These are phyloP conservation scores for Lotmaria passim DNA, from an alignment of 208 protist species.

Conservation along the genomic window DNA sequence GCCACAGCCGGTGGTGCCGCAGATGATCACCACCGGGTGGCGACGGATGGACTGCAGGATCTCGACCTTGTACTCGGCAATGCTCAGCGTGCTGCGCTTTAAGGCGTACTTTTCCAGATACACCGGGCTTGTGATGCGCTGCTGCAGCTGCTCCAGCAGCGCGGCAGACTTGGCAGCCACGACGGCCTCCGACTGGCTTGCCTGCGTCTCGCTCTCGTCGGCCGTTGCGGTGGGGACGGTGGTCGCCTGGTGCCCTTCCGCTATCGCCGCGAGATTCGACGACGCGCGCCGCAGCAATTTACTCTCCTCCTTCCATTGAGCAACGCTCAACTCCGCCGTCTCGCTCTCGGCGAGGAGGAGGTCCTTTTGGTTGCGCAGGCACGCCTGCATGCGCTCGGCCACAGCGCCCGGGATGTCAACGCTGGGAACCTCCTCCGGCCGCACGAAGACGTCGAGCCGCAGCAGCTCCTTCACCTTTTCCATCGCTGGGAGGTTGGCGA, in stretches of 20 bases:
- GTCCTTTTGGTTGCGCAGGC: slow-evolving; percentile 22
- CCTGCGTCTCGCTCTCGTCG: background rate
- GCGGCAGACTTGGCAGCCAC: slow-evolving; percentile 50
- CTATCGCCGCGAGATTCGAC: no score
- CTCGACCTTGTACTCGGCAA: slow-evolving; percentile 59
- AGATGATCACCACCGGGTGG: slow-evolving; percentile 92
- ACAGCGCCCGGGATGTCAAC: slow-evolving; percentile 15
- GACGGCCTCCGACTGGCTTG: slow-evolving; percentile 26
- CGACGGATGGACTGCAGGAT: slow-evolving; percentile 76
- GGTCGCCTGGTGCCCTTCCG: background rate
- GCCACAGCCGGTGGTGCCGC: slow-evolving; percentile 96
- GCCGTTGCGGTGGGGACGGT: no score
- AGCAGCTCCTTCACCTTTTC: slow-evolving; percentile 6
- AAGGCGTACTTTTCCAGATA: slow-evolving; percentile 76
- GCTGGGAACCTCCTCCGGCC: slow-evolving; percentile 18
- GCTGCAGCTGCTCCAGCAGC: slow-evolving; percentile 48
- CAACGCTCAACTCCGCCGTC: slow-evolving; percentile 29
- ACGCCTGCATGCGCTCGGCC: slow-evolving; percentile 28
- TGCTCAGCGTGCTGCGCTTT: slow-evolving; percentile 71
- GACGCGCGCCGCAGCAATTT: slow-evolving; percentile 3
- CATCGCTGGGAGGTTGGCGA: background rate
- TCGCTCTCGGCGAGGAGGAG: slow-evolving; percentile 17
- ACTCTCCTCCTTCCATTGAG: slow-evolving; percentile 34
- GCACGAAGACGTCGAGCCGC: background rate
- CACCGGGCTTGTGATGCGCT: slow-evolving; percentile 55